A percentile compares a stretch with the other conserved stretches of the same genome.
Evolutionary conservation across 2,329 filamentous ascomycete species (phyloP).

Genomic region (Alternaria alternata): DNA sequence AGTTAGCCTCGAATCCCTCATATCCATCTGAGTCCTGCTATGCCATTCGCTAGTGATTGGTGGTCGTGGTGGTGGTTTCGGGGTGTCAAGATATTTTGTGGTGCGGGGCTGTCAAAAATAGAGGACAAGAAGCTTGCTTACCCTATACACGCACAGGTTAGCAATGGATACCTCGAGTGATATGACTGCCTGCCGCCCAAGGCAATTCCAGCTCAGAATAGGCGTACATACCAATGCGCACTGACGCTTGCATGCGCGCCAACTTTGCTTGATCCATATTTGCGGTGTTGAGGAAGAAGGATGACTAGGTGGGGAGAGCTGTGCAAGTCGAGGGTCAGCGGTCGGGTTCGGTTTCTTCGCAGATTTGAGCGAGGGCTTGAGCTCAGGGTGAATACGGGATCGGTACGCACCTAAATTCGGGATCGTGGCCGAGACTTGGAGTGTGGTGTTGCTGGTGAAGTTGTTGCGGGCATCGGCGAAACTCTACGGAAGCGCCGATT

Average conservation of each 20-base stretch:
- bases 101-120: slow-evolving; percentile 31
- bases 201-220: slow-evolving; percentile 1
- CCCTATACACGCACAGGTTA: slow-evolving; percentile 38
- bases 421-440: slow-evolving; percentile 36
- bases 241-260: slow-evolving; percentile 55
- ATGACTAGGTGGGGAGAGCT: slow-evolving; percentile 32
- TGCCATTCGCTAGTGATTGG: background rate
- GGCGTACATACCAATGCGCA: slow-evolving; percentile 53
- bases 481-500: slow-evolving; percentile 35
- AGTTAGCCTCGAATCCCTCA: slow-evolving; percentile 34
- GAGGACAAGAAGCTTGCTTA: slow-evolving; percentile 38
- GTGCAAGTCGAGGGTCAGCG: slow-evolving; percentile 27
- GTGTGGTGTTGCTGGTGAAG: slow-evolving; percentile 37
- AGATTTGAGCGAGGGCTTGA: slow-evolving; percentile 2
- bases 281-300: slow-evolving; percentile 43
- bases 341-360: slow-evolving; percentile 21
- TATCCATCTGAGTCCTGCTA: background rate
- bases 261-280: slow-evolving; percentile 58
- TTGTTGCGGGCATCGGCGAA: slow-evolving; percentile 36
- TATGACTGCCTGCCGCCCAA: slow-evolving; percentile 4
- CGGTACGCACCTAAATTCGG: slow-evolving; percentile 38
- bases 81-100: slow-evolving; percentile 13
- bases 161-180: slow-evolving; percentile 25
- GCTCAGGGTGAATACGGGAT: slow-evolving; percentile 16
- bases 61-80: slow-evolving; percentile 8